These are phyloP conservation scores for Fraxinus nigra DNA, from an alignment of 305 asterid genomes.

Conservation along the genomic window DNA sequence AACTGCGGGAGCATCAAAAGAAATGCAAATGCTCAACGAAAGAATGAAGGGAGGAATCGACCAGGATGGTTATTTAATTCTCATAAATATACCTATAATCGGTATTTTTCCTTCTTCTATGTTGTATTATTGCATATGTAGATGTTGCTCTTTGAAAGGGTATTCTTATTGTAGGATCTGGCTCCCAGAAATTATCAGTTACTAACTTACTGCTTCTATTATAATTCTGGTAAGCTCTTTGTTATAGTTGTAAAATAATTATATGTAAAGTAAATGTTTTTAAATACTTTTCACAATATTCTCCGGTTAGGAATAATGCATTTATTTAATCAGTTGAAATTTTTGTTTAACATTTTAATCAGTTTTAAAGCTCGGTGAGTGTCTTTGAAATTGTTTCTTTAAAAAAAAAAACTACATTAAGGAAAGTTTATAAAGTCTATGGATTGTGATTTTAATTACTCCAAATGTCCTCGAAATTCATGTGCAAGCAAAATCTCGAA, in stretches of 20 bases:
- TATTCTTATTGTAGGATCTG: conserved; percentile 18
- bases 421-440: too few species aligned
- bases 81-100: not conserved
- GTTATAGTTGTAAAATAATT: not conserved
- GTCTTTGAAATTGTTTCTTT: too few species aligned
- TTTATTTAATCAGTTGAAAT: not conserved
- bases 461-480: too few species aligned
- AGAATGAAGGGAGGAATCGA: conserved; percentile 33
- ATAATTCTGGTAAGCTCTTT: conserved; percentile 12
- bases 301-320: not conserved
- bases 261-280: not conserved
- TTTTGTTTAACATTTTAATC: not conserved
- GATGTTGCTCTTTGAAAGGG: conserved; percentile 15
- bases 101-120: not conserved
- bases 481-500: too few species aligned
- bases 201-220: not conserved
- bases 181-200: not conserved
- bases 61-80: conserved; percentile 1
- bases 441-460: too few species aligned
- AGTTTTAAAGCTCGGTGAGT: too few species aligned
- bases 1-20: conserved; percentile 75
- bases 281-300: not conserved
- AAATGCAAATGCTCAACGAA: conserved; percentile 64
- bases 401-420: too few species aligned
- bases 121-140: not conserved